Evolutionary conservation across 2,329 filamentous ascomycete genomes (phyloP).

Genomic region (Colletotrichum chrysophilum): DNA sequence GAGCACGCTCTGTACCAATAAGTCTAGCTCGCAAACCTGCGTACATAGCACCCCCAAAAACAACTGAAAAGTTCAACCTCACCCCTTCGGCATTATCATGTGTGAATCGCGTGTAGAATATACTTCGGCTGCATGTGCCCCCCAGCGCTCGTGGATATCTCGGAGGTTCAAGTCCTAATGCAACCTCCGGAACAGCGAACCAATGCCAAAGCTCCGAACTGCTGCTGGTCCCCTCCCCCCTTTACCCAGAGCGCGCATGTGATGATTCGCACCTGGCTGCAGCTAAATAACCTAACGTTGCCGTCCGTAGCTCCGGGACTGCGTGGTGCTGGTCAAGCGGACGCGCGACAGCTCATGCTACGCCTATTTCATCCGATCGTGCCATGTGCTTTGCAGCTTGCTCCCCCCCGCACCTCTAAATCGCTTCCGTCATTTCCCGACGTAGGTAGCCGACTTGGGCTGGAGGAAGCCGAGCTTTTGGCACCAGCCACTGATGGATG

Average conservation of each 20-base stretch:
- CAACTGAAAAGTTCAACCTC: background rate
- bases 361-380: slow-evolving; percentile 8
- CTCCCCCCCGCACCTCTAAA: background rate
- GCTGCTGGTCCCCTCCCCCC: background rate
- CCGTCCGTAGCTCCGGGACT: slow-evolving; percentile 17
- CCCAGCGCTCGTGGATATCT: background rate
- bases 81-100: background rate
- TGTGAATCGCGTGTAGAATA: background rate
- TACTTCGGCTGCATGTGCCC: background rate
- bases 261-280: background rate
- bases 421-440: slow-evolving; percentile 20
- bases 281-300: background rate
- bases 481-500: background rate
- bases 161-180: background rate
- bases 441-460: slow-evolving; percentile 7
- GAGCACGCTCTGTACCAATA: background rate
- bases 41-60: background rate
- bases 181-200: background rate
- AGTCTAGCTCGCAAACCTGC: background rate
- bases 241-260: background rate
- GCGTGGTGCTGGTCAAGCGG: background rate
- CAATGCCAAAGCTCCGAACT: background rate
- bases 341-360: background rate
- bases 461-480: background rate
- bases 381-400: background rate